phyloP scores from a whole-genome alignment of 768 basidiomycete species.

The Suillus brevipes region DNA sequence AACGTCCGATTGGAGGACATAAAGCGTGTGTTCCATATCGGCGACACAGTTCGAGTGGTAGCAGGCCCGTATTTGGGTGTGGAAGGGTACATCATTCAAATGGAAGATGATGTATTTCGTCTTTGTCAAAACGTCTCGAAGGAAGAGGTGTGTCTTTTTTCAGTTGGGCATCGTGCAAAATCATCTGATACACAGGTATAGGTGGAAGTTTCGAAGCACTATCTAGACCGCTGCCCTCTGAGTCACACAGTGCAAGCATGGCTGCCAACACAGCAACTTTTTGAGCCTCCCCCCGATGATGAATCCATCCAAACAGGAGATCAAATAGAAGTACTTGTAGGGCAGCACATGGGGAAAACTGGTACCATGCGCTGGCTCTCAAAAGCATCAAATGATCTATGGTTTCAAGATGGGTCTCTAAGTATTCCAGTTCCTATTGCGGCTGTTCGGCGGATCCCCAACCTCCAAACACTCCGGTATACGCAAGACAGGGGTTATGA shows the following conservation, averaged over 20 bases:
- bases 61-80: too few relatives aligned
- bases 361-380: neutral
- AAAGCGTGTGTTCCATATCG: too few relatives aligned
- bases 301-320: neutral
- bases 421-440: neutral
- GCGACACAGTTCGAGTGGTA: too few relatives aligned
- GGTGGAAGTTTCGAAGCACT: too few relatives aligned
- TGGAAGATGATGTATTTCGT: too few relatives aligned
- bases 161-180: too few relatives aligned
- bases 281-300: neutral
- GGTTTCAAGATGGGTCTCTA: neutral
- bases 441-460: neutral
- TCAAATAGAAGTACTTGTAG: neutral
- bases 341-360: neutral
- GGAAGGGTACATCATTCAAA: too few relatives aligned
- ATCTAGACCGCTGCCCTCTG: neutral
- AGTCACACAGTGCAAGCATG: neutral
- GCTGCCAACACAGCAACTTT: neutral
- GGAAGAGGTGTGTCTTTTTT: too few relatives aligned
- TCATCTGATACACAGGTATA: too few relatives aligned
- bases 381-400: neutral
- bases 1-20: too few relatives aligned
- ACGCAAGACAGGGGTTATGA: too few relatives aligned
- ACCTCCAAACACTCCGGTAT: neutral
- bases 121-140: too few relatives aligned